Base-by-base conservation (phyloP, 2,329 filamentous ascomycete genomes). In the Huntiella bhutanensis region DNA sequence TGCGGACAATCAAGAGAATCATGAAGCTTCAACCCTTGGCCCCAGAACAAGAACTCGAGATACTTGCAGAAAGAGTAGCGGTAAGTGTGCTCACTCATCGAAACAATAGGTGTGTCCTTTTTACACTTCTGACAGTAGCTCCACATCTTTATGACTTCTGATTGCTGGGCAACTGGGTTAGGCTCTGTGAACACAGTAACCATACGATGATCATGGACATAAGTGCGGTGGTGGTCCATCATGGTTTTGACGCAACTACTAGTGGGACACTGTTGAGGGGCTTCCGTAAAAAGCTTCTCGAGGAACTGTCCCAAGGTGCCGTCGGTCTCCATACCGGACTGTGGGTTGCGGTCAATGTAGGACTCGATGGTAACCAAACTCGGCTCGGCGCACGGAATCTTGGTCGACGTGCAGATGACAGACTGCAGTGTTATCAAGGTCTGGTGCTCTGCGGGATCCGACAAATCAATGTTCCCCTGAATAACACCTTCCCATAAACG, bases 21-120 rank as follows among this genome's bases (percentile, higher is more conserved):
- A 53, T 73, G 77, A 54, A 79, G 76, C 57, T 78, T 82, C 42
- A 96, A 65, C 34, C 84, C 81, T 37, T 76, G 81, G 56, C 87
- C 88, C 87, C 88, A 98, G 60, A 96, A 96, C 2, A 87, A 86
- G 13, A 98, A 68, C 61, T 98, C 91, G n/a, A 98, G 69, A 56
- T 96, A 98, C 61, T 98, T 98, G 8, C 85, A 91, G 56, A 98
- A 93, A 0, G 91, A 98, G 59, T 98, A 98, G 59, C 92, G 95
- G 82, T 86, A 98, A 0, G 87, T 92, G 55, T 77, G 86, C 48
- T 86, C 78, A 1, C 88, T 95, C 85, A 98, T 95, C 32, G 80
- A 78, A 53, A 83, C 82, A 41, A 87, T 78, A 35, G 85, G 82
- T 0, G 88, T 93, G 58, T 96, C 87, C 53, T 84, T 84, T 45